Evolutionary conservation across 78 protist genomes (phyloP), one percentile per base, ranked within the genome.

Genomic region (Planoprotostelium fungivorum): DNA sequence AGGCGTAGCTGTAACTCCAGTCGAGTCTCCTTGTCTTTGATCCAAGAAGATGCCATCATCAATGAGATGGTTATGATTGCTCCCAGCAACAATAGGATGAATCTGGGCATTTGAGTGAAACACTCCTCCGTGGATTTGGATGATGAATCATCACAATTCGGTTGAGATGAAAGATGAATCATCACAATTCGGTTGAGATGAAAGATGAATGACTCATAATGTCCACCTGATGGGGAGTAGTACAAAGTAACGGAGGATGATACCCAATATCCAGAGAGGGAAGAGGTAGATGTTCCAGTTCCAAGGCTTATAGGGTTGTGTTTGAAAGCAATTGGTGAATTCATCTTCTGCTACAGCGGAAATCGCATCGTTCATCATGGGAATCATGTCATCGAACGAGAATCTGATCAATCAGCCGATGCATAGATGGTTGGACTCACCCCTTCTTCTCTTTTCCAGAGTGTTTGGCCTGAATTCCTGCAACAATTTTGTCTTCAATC

Each of bases 201-300:
- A 63, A 29, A 83, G 0, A 38, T 84, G 93, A 38, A 73, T 35
- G 28, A 38, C 25, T n/a, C 85, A 91, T 28, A 86, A 95, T 36
- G 94, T 88, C 36, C 1, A 63, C 88, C 88, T 39, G 5, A 90
- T n/a, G 29, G 97, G 97, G 88, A 96, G 89, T 28, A 96, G 85
- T 0, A 96, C 87, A 84, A 90, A 10, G 73, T 95, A 95, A 63
- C 98, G 93, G 63, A 92, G 36, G 16, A 91, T 73, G 1, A 90
- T 88, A 38, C 98, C 98, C 31, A 96, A 35, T 35, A 90, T 10
- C 97, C 97, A 96, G 83, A 89, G 86, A 28, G 95, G 94, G 36
- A 93, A 93, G 34, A 96, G 89, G 90, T 89, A 95, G 9, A 90
- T 34, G 51, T 95, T 96, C 94, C 92, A 96, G 89, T 96, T 96